phyloP scores from a whole-genome alignment of 2,329 filamentous ascomycete species.

The Fusarium dimerum region DNA sequence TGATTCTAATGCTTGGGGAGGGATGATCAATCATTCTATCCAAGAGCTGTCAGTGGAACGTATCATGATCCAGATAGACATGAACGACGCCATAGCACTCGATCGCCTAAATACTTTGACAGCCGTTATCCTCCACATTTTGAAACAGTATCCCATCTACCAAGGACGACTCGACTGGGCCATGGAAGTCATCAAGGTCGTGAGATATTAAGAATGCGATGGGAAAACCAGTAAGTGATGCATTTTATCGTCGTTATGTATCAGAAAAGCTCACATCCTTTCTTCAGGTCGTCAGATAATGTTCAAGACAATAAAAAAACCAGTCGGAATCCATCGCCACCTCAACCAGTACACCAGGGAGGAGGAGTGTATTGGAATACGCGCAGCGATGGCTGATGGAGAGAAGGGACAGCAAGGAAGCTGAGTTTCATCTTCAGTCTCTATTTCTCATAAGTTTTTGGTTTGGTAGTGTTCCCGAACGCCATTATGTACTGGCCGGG shows the following conservation, averaged over 20 bases:
- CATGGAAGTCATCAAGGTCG: slow-evolving; percentile 10
- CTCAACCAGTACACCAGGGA: slow-evolving; percentile 19
- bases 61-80: not conserved
- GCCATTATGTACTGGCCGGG: too few relatives aligned
- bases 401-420: not conserved
- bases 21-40: not conserved
- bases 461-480: not conserved
- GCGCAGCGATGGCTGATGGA: not conserved
- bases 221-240: slow-evolving; percentile 10
- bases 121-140: not conserved
- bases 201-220: slow-evolving; percentile 6
- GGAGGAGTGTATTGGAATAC: slow-evolving; percentile 12
- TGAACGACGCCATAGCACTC: not conserved
- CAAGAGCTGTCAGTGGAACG: not conserved
- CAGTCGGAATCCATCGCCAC: slow-evolving; percentile 5
- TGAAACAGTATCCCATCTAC: not conserved
- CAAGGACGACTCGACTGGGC: not conserved
- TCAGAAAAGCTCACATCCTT: too few relatives aligned
- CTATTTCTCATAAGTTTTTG: not conserved
- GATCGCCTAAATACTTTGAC: too few relatives aligned
- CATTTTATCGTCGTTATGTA: not conserved
- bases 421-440: not conserved
- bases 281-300: not conserved
- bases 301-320: not conserved
- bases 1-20: slow-evolving; percentile 3